Base-by-base conservation (phyloP, 805 yeast species). In the Spathaspora sp. region DNA sequence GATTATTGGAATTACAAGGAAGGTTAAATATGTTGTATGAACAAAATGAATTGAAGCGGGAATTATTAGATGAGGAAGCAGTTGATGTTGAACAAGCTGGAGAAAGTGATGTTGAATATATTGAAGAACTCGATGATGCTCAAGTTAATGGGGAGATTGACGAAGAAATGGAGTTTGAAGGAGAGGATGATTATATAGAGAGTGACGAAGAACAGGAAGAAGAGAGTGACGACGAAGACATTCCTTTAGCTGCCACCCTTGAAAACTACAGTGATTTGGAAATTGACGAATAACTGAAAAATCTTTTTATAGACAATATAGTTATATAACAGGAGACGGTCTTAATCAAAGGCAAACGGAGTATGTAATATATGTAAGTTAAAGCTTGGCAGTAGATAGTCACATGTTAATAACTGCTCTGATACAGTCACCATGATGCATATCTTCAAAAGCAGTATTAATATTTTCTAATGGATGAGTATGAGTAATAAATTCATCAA, bases 401-500 rank as follows among this genome's bases (percentile, higher is more conserved):
- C 54, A 73, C 57, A 80, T 68, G 60, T 82, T 75, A 57, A 88
- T 74, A 54, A 94, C 97, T 23, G 97, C 94, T 76, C 99, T 88
- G 71, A 94, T 83, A 76, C 97, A 90, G 64, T 83, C 86, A 66
- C 99, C 99, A 52, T 82, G 75, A 72, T 93, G 97, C 90, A 94
- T 87, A 69, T 91, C 97, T 51, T 90, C 93, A 69, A 94, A 92
- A 19, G 97, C 98, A 52, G 78, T 67, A 78, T 92, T 92, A 70
- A 94, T 91, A 50, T 86, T 80, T 29, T 76, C 80, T 67, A 94
- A 82, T 40, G 82, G 73, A 67, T 85, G 93, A 73, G 89, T 84
- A 77, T 91, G 96, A 29, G 99, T 94, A 64, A 94, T 88, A 73
- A 90, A 94, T 69, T 94, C 97, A 65, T 73, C 97, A 57, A 93